Percentiles rank a stretch among this genome's conserved stretches.
Conservation (phyloP, 805 yeast genomes). For the Saccharomyces cerevisiae region DNA sequence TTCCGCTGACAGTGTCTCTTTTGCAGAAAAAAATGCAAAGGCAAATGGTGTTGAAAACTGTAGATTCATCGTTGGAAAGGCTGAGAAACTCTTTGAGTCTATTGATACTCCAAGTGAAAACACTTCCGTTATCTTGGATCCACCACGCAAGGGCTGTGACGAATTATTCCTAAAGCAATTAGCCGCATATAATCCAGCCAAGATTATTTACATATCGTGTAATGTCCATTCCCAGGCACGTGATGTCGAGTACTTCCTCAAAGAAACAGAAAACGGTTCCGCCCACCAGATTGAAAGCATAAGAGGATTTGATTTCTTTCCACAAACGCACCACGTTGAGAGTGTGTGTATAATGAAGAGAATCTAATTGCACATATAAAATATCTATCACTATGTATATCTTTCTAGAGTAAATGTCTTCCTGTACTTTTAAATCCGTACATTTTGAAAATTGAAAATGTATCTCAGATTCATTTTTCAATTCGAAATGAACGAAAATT, state of each 20-base stretch:
- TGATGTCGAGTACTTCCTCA: conserved; percentile 76
- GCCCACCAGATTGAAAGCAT: conserved; percentile 69
- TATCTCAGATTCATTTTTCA: neutral
- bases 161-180: conserved; percentile 78
- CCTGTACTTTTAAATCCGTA: neutral
- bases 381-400: neutral
- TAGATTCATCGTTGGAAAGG: conserved; percentile 81
- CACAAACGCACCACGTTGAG: conserved; percentile 89
- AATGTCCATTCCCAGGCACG: conserved; percentile 97
- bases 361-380: conserved; percentile 6
- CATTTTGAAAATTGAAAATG: neutral
- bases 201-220: conserved; percentile 90
- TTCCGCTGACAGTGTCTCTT: conserved; percentile 80
- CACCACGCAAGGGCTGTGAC: conserved; percentile 97
- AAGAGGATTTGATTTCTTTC: conserved; percentile 94
- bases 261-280: conserved; percentile 51
- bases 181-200: conserved; percentile 72
- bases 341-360: conserved; percentile 65
- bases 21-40: conserved; percentile 76
- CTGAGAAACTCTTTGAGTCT: conserved; percentile 76
- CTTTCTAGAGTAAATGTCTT: neutral
- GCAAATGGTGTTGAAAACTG: conserved; percentile 72
- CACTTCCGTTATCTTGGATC: conserved; percentile 90
- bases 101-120: conserved; percentile 65
- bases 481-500: no score